phyloP scores from a whole-genome alignment of 2,329 filamentous ascomycete species.

The Zasmidium cellare region DNA sequence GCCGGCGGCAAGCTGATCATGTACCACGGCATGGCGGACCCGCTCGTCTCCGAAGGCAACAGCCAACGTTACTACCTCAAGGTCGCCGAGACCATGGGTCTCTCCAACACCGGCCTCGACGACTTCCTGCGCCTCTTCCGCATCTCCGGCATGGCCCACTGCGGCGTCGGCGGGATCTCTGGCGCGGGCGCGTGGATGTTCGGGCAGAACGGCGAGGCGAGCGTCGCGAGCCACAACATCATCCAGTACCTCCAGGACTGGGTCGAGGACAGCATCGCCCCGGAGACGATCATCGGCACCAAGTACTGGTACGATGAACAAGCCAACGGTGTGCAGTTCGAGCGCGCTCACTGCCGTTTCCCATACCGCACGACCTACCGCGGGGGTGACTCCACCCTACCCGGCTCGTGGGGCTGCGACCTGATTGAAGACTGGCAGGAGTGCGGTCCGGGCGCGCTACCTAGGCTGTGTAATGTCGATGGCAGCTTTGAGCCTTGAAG shows the following conservation, averaged over 20 bases:
- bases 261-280: conserved; percentile 35
- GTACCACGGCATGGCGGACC: conserved; percentile 45
- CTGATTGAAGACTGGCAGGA: conserved; percentile 31
- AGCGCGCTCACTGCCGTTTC: conserved; percentile 48
- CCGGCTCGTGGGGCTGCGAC: conserved; percentile 39
- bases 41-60: conserved; percentile 47
- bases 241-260: conserved; percentile 47
- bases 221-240: conserved; percentile 43
- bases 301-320: conserved; percentile 47
- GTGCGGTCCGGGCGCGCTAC: conserved; percentile 24
- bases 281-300: conserved; percentile 41
- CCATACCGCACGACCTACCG: conserved; percentile 38
- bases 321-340: conserved; percentile 43
- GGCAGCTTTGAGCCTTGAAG: conserved; percentile 18
- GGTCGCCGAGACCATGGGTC: conserved; percentile 40
- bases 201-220: conserved; percentile 35
- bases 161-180: conserved; percentile 42
- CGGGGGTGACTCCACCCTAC: conserved; percentile 37
- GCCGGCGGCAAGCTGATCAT: conserved; percentile 48
- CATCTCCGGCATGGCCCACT: conserved; percentile 55
- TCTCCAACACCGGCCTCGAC: conserved; percentile 40
- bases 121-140: conserved; percentile 51
- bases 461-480: conserved; percentile 27
- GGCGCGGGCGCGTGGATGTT: conserved; percentile 48
- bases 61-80: conserved; percentile 52